These are phyloP conservation scores for Colletotrichum tanaceti DNA, from an alignment of 2,329 filamentous ascomycete genomes.

Conservation along the genomic window DNA sequence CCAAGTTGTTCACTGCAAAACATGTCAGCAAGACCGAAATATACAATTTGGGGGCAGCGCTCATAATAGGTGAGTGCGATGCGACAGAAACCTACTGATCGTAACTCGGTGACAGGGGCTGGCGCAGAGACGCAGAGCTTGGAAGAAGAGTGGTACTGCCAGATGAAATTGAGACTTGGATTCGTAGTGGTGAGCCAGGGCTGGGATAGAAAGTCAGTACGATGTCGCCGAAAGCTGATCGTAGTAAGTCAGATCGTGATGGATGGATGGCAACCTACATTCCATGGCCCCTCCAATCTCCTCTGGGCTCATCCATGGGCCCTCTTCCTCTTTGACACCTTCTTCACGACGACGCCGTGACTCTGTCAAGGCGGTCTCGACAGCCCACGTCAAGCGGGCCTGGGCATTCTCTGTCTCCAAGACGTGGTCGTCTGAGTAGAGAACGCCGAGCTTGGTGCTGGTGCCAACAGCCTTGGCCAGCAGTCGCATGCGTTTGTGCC, in stretches of 20 bases:
- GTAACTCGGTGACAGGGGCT: conserved; percentile 81
- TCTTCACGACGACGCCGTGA: conserved; percentile 73
- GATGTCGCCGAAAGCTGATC: neutral
- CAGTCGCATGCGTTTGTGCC: conserved; percentile 72
- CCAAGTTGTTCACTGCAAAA: conserved; percentile 79
- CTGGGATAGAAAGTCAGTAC: conserved; percentile 55
- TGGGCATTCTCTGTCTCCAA: conserved; percentile 80
- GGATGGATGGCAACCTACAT: conserved; percentile 55
- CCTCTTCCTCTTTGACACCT: conserved; percentile 77
- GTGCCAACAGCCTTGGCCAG: conserved; percentile 80
- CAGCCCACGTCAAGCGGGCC: conserved; percentile 80
- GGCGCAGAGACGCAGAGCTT: conserved; percentile 78
- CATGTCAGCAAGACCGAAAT: conserved; percentile 27
- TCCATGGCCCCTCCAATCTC: conserved; percentile 82
- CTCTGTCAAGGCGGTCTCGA: conserved; percentile 83
- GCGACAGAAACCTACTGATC: conserved; percentile 67
- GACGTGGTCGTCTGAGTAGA: conserved; percentile 83
- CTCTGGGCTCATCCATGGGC: conserved; percentile 75
- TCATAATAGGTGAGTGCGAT: conserved; percentile 18
- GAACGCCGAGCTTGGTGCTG: conserved; percentile 83
- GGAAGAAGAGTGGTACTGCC: conserved; percentile 86
- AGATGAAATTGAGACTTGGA: conserved; percentile 80
- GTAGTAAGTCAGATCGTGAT: neutral
- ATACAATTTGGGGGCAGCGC: neutral
- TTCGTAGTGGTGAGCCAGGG: conserved; percentile 82